Percentiles rank a stretch among this genome's conserved stretches.
Conservation (phyloP, 2,329 filamentous ascomycete genomes). For the Thelonectria blattea region DNA sequence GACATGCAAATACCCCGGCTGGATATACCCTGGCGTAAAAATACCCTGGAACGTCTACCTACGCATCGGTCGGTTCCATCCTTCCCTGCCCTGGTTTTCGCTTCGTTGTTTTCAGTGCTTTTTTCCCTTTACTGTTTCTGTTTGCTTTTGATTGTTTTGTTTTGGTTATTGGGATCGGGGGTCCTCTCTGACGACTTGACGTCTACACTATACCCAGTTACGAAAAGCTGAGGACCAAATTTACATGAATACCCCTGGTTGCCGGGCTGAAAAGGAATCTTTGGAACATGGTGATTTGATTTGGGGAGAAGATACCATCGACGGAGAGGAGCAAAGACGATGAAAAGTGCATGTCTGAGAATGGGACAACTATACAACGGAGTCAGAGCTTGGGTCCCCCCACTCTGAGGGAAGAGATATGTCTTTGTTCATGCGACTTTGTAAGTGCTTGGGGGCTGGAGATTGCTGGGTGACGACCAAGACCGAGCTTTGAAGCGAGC, state of each 20-base stretch:
- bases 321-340: conserved; percentile 31
- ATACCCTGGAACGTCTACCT: conserved; percentile 57
- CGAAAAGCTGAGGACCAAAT: conserved; percentile 41
- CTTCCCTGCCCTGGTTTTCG: conserved; percentile 42
- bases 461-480: conserved; percentile 21
- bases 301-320: conserved; percentile 38
- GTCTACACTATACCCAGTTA: conserved; percentile 46
- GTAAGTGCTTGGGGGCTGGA: conserved; percentile 17
- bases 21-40: conserved; percentile 70
- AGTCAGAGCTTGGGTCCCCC: conserved; percentile 25
- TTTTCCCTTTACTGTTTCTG: conserved; percentile 29
- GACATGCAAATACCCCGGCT: conserved; percentile 65
- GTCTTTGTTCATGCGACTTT: conserved; percentile 15
- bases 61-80: conserved; percentile 55
- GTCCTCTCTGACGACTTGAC: conserved; percentile 44
- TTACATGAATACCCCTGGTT: conserved; percentile 44
- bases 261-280: conserved; percentile 33
- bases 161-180: conserved; percentile 37
- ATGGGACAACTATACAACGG: conserved; percentile 29
- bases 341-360: conserved; percentile 29
- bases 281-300: conserved; percentile 34
- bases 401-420: conserved; percentile 23
- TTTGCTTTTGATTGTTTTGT: conserved; percentile 26
- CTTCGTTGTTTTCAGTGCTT: conserved; percentile 36
- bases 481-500: conserved; percentile 12